phyloP scores from a whole-genome alignment of 2,329 filamentous ascomycete species.

The Sphaerulina populicola region DNA sequence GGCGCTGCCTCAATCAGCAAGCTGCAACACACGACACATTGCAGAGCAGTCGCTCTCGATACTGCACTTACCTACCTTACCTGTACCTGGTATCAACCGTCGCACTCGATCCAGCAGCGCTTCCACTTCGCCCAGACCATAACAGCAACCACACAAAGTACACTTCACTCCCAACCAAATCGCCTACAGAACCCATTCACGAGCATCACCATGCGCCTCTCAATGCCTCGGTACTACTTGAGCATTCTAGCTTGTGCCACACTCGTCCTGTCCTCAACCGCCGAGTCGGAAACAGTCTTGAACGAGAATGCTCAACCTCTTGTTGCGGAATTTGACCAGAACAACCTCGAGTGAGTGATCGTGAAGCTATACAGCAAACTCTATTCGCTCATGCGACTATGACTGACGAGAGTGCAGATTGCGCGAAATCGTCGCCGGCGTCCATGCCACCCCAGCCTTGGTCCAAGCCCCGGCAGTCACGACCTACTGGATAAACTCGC shows the following conservation, averaged over 20 bases:
- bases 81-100: too few species aligned
- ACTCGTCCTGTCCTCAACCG: background rate
- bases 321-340: background rate
- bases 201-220: constrained; percentile 3
- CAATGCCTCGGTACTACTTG: background rate
- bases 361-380: background rate
- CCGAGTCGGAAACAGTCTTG: background rate
- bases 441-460: constrained; percentile 11
- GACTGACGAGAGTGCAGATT: constrained; percentile 9
- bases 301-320: background rate
- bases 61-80: background rate
- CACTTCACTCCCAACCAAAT: background rate
- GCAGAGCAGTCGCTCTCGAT: background rate
- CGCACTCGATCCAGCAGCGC: background rate
- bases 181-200: background rate
- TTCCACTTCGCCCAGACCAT: background rate
- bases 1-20: background rate
- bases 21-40: background rate
- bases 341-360: background rate
- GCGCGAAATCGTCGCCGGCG: constrained; percentile 15
- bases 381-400: background rate
- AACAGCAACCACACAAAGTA: background rate
- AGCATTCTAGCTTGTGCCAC: constrained; percentile 1
- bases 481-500: constrained; percentile 22
- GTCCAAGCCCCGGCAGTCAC: constrained; percentile 22